Evolutionary conservation across 2,329 filamentous ascomycete genomes (phyloP), one percentile per base, ranked within the genome.

Genomic region (Nigrospora osmanthi): DNA sequence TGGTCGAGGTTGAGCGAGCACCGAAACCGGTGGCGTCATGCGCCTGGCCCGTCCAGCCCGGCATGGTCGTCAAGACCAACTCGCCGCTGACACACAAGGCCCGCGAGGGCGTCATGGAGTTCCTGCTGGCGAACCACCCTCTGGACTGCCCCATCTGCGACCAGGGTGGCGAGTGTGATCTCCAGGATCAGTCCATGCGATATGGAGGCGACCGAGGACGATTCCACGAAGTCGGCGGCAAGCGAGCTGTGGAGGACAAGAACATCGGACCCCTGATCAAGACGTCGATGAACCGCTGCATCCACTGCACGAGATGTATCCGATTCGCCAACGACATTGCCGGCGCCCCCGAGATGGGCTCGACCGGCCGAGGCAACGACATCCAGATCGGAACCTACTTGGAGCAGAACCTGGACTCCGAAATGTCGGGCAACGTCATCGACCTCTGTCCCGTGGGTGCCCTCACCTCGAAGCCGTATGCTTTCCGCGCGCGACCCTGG

Each of bases 221-320:
- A 58, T 98, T 98, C 73, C 93, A 98, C 72, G 93, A 98, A 70
- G 71, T 94, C 61, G 83, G 80, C 45, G 93, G 93, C 70, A 98
- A 98, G 80, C 87, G 93, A 74, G 93, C 89, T 23, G 90, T 96
- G 35, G 93, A 98, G 73, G 93, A 98, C 70, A 98, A 98, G 80
- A 97, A 98, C 69, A 96, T 98, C 60, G 93, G 93, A 33, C 93
- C 93, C 44, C 70, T 98, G 56, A 87, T 98, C 72, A 98, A 98
- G 81, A 98, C 93, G 4, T 98, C 93, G 41, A 98, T 98, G 93
- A 98, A 98, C 78, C 81, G 93, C 65, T 98, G 93, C 70, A 98
- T 98, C 61, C 93, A 98, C 75, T 98, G 93, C 77, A 98, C 93
- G 52, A 83, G 93, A 61, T 98, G 93, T 70, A 82, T 98, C 57